Conservation (phyloP, 2,329 filamentous ascomycete genomes). For the Botrytis deweyae region DNA sequence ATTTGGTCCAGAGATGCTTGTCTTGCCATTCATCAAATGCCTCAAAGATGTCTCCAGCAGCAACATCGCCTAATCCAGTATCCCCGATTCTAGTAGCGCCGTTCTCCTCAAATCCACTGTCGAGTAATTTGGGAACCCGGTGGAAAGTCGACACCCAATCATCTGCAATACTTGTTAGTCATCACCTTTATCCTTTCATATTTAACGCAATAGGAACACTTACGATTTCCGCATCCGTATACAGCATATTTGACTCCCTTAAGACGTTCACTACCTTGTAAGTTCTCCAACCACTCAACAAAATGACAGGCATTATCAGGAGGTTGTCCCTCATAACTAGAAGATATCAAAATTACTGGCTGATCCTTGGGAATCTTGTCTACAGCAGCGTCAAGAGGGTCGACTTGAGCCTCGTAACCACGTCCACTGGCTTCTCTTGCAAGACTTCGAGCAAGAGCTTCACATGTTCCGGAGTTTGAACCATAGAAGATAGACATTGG, state of each 20-base stretch:
- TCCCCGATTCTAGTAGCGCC: conserved; percentile 16
- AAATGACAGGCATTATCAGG: conserved; percentile 71
- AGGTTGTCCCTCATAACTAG: conserved; percentile 73
- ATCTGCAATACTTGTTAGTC: conserved; percentile 40
- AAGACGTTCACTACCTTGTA: conserved; percentile 44
- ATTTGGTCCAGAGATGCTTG: conserved; percentile 49
- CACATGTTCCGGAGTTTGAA: conserved; percentile 73
- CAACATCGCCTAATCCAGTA: conserved; percentile 14
- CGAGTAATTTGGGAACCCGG: conserved; percentile 61
- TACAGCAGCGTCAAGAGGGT: conserved; percentile 60
- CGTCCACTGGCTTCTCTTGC: conserved; percentile 57
- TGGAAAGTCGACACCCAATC: conserved; percentile 63
- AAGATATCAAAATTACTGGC: conserved; percentile 65
- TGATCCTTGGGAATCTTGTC: conserved; percentile 58
- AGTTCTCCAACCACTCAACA: conserved; percentile 60
- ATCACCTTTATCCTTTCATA: conserved; percentile 35
- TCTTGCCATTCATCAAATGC: conserved; percentile 70
- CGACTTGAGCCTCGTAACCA: conserved; percentile 55
- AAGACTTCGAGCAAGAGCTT: conserved; percentile 63
- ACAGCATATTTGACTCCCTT: conserved; percentile 62
- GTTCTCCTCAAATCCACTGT: conserved; percentile 40
- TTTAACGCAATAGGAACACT: conserved; percentile 26
- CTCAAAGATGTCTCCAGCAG: conserved; percentile 60
- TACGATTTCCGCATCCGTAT: conserved; percentile 64
- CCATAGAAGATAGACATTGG: conserved; percentile 67